A percentile compares a stretch with the other conserved stretches of the same genome.
Evolutionary conservation across 1,284 basidiomycete genomes (phyloP).

Genomic region (Schizopora paradoxa): DNA sequence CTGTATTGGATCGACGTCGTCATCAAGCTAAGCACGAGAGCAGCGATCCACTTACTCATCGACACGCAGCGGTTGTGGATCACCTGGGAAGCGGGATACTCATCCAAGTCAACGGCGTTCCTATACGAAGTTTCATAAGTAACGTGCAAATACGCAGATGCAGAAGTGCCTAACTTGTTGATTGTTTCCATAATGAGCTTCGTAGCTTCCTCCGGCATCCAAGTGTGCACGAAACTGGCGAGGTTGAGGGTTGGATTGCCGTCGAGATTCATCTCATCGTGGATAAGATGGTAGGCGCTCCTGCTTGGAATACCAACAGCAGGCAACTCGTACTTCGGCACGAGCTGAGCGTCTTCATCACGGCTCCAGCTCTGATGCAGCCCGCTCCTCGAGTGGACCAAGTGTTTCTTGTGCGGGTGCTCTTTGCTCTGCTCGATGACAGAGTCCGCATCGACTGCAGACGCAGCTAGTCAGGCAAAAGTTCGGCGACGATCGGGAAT

Average conservation of each 20-base stretch:
- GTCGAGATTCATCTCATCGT: conserved; percentile 58
- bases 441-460: conserved; percentile 28
- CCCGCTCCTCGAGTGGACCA: conserved; percentile 23
- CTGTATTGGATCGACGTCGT: conserved; percentile 21
- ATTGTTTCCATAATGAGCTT: conserved; percentile 59
- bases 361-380: conserved; percentile 35
- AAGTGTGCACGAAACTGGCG: conserved; percentile 54
- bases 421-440: conserved; percentile 34
- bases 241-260: conserved; percentile 64
- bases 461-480: background rate
- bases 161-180: conserved; percentile 40
- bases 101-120: conserved; percentile 64
- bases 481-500: background rate
- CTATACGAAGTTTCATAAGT: background rate
- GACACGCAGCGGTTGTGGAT: conserved; percentile 57
- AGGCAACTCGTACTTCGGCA: conserved; percentile 39
- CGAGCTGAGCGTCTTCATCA: conserved; percentile 34
- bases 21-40: background rate
- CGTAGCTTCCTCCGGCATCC: conserved; percentile 54
- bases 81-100: conserved; percentile 56
- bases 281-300: conserved; percentile 52
- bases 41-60: conserved; percentile 37
- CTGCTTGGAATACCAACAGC: conserved; percentile 29
- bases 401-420: conserved; percentile 33
- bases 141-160: background rate